A percentile compares a stretch with the other conserved stretches of the same genome.
Conservation (phyloP, 2,329 filamentous ascomycete species). For the Fusarium sacchari region DNA sequence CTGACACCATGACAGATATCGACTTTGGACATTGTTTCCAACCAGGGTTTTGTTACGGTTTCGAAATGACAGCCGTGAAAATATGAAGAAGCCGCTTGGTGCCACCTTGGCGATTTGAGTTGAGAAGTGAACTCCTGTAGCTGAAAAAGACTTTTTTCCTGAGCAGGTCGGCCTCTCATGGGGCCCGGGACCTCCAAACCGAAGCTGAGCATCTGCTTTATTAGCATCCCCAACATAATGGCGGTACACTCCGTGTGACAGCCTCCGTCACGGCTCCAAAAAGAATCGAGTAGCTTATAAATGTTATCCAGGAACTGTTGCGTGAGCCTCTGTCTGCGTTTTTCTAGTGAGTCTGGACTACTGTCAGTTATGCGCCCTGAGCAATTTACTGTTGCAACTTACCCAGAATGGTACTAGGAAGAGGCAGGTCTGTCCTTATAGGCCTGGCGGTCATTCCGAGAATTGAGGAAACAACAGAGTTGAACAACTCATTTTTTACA, state of each 20-base stretch:
- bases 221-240: neutral
- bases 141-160: neutral
- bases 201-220: neutral
- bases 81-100: too few relatives aligned
- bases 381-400: neutral
- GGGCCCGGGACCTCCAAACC: neutral
- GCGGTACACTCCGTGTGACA: accelerated
- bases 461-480: accelerated
- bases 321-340: accelerated
- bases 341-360: accelerated
- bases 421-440: accelerated
- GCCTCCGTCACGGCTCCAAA: accelerated
- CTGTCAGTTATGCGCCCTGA: accelerated
- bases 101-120: neutral
- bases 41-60: neutral
- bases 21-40: accelerated
- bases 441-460: accelerated
- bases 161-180: too few relatives aligned
- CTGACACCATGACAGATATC: neutral
- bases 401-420: accelerated
- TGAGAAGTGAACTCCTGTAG: accelerated
- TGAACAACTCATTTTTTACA: accelerated
- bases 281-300: neutral
- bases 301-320: accelerated
- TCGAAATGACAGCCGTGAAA: too few relatives aligned